Evolutionary conservation across 257 asterid species (phyloP).

Genomic region (Phtheirospermum japonicum): DNA sequence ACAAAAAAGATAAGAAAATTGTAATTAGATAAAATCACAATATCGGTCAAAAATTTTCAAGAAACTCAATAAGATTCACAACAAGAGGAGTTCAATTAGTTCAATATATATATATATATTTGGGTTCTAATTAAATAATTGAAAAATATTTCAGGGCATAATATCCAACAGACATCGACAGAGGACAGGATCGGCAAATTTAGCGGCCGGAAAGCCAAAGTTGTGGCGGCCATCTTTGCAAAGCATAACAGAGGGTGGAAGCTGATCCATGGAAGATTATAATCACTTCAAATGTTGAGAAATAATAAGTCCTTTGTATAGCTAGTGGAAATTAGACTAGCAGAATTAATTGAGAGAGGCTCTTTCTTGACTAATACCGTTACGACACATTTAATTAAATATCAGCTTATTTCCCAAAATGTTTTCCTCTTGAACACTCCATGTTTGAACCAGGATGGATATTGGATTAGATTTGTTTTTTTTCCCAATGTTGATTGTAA

Average conservation of each 20-base stretch:
- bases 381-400: not conserved
- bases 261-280: not conserved
- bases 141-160: conserved; percentile 26
- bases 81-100: not conserved
- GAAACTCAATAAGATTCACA: not conserved
- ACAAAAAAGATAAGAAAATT: no score
- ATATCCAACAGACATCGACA: conserved; percentile 33
- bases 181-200: conserved; percentile 26
- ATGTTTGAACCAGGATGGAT: conserved; percentile 9
- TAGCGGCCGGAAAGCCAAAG: conserved; percentile 32
- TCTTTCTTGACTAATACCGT: conserved; percentile 8
- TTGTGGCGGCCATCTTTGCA: conserved; percentile 58
- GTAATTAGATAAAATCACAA: not conserved
- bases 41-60: not conserved
- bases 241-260: conserved; percentile 53
- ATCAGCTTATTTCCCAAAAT: not conserved
- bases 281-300: not conserved
- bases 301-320: conserved; percentile 27
- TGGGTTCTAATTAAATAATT: not conserved
- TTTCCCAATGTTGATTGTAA: no score
- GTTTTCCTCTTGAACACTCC: not conserved
- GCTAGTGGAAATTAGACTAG: conserved; percentile 18
- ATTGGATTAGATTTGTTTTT: not conserved
- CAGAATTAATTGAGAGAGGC: conserved; percentile 13
- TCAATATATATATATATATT: not conserved